These are phyloP conservation scores for Pezicula radicicola DNA, from an alignment of 2,329 filamentous ascomycete genomes.

Conservation along the genomic window DNA sequence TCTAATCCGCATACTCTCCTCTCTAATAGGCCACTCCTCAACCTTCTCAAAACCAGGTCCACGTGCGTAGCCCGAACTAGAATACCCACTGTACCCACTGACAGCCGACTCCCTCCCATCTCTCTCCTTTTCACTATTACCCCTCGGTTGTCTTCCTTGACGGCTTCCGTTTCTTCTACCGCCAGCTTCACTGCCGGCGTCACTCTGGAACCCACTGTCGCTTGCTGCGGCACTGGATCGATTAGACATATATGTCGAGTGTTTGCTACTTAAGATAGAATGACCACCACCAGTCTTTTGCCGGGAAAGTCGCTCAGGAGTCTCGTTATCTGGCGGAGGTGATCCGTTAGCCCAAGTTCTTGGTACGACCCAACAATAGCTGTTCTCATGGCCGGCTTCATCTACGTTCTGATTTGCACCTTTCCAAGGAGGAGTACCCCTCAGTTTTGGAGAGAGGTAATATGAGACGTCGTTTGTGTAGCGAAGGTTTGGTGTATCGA, in stretches of 20 bases:
- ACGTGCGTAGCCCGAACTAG: slow-evolving; percentile 10
- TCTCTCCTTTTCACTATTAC: background rate
- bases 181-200: slow-evolving; percentile 7
- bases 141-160: background rate
- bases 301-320: background rate
- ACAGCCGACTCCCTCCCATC: too few relatives aligned
- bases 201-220: slow-evolving; percentile 6
- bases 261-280: background rate
- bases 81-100: slow-evolving; percentile 1
- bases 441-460: slow-evolving; percentile 52
- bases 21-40: slow-evolving; percentile 17
- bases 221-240: background rate
- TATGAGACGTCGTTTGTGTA: slow-evolving; percentile 53
- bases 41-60: slow-evolving; percentile 18
- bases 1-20: slow-evolving; percentile 7
- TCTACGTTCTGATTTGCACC: slow-evolving; percentile 23
- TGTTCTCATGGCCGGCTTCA: slow-evolving; percentile 25
- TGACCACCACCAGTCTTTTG: background rate
- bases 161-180: background rate
- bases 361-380: slow-evolving; percentile 29
- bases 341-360: slow-evolving; percentile 18
- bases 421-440: slow-evolving; percentile 55
- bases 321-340: slow-evolving; percentile 2
- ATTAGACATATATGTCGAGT: background rate
- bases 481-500: slow-evolving; percentile 51